Conservation (phyloP, 2,329 filamentous ascomycete genomes). For the Thelonectria discophora region DNA sequence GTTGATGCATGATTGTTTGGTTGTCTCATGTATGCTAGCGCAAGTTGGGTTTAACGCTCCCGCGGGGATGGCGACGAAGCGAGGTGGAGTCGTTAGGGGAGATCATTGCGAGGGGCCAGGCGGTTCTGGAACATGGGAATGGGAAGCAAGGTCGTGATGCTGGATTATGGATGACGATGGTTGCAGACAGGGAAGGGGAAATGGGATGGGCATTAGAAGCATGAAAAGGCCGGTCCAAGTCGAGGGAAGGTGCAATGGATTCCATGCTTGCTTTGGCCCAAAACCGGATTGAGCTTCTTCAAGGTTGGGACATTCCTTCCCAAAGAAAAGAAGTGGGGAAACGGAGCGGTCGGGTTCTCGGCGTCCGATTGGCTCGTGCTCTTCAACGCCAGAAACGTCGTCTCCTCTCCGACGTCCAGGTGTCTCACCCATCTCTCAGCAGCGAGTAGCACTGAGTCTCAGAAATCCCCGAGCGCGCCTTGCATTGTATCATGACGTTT, state of each 20-base stretch:
- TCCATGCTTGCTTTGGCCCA: background rate
- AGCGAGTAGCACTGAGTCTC: background rate
- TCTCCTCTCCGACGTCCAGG: constrained; percentile 1
- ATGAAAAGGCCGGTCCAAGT: background rate
- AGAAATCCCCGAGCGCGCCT: constrained; percentile 6
- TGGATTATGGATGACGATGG: background rate
- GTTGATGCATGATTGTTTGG: constrained; percentile 17
- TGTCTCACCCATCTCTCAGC: background rate
- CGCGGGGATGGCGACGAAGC: constrained; percentile 12
- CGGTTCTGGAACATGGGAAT: background rate
- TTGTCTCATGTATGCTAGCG: constrained; percentile 8
- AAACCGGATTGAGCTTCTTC: constrained; percentile 1
- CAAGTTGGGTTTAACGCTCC: constrained; percentile 17
- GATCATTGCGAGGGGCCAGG: background rate
- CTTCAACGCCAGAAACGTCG: background rate
- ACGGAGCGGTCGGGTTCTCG: background rate
- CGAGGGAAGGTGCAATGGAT: background rate
- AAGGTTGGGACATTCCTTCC: constrained; percentile 3
- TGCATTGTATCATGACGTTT: constrained; percentile 4
- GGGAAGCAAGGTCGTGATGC: background rate
- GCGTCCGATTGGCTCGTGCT: background rate
- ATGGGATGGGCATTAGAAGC: background rate
- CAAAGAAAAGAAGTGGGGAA: background rate
- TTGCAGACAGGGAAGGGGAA: background rate
- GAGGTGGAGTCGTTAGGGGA: constrained; percentile 4